Evolutionary conservation across 805 yeast genomes (phyloP), one percentile per base, ranked within the genome.

Genomic region (Ogataea methylovora): DNA sequence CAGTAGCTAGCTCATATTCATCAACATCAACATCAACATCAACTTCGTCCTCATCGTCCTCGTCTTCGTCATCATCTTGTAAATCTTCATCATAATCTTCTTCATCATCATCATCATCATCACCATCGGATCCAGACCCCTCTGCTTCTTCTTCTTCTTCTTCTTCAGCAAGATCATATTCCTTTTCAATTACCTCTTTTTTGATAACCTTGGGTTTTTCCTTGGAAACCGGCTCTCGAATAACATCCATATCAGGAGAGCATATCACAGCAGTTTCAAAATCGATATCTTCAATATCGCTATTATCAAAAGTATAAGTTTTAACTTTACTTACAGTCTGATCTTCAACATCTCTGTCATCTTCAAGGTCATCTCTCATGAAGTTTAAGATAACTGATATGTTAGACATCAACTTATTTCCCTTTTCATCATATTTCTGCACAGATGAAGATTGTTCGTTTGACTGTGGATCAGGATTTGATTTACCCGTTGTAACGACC

Each of bases 341-440:
- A 14, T 63, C 69, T 43, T 79, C 86, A 43, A 77, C 60, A 17
- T 74, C 63, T 42, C 76, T 62, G 4, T 78, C 69, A 48, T 81
- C 86, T 32, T 68, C 70, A 13, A 82, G 59, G 51, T 82, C 92
- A 54, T 82, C 90, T 33, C 68, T 71, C 48, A 82, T 45, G 43
- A 82, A 82, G 39, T 70, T 73, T 4, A 71, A 59, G 30, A 82
- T 65, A 44, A 73, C 57, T 1, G 79, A 67, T 17, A 82, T 73
- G 45, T 73, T 74, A 29, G 72, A 69, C 54, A 61, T 56, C 17
- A 58, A 43, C 13, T 46, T 41, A 27, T 47, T 51, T 1, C 54
- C 56, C 29, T 43, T 46, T 14, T 50, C 53, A 27, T 47, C 55
- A 25, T 29, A 41, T 31, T 45, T 41, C 14, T 24, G 32, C 3